Percentiles rank a stretch among this genome's conserved stretches.
Evolutionary conservation across 768 basidiomycete species (phyloP).

Genomic region (Vararia minispora): DNA sequence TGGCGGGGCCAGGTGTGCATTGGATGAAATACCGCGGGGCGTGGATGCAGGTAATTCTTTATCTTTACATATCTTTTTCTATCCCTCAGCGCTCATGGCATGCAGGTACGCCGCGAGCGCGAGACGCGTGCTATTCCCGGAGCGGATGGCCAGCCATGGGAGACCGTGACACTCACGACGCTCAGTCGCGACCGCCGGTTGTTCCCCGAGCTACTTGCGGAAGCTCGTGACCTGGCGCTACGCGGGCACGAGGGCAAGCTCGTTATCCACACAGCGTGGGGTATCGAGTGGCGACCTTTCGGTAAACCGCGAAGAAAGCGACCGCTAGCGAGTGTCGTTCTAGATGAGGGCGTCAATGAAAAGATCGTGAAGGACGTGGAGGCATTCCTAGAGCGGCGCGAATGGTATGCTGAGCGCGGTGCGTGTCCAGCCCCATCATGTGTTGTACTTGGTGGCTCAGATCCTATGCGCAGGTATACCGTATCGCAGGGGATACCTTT

Average conservation of each 20-base stretch:
- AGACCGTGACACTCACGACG: constrained; percentile 90
- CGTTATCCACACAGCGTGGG: constrained; percentile 95
- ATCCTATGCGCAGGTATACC: constrained; percentile 63
- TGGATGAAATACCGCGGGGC: constrained; percentile 83
- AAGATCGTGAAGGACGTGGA: constrained; percentile 71
- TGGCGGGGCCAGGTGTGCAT: constrained; percentile 92
- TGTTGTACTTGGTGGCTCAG: neutral
- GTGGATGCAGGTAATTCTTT: constrained; percentile 78
- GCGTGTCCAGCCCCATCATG: constrained; percentile 18
- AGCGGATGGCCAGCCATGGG: constrained; percentile 91
- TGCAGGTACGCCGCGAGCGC: constrained; percentile 89
- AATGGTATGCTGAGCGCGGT: constrained; percentile 98
- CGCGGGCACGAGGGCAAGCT: constrained; percentile 85
- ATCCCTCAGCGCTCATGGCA: neutral
- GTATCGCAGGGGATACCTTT: constrained; percentile 88
- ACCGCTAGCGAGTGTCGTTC: constrained; percentile 79
- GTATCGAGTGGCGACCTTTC: constrained; percentile 92
- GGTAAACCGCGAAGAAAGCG: constrained; percentile 84
- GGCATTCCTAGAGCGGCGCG: constrained; percentile 69
- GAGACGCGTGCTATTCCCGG: constrained; percentile 88
- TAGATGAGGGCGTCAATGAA: constrained; percentile 75
- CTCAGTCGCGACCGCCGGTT: constrained; percentile 77
- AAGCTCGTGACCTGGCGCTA: constrained; percentile 87
- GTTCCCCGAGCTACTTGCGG: constrained; percentile 70
- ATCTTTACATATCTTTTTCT: too few relatives aligned